Evolutionary conservation across 2,329 filamentous ascomycete species (phyloP).

Genomic region (Acarospora socialis): DNA sequence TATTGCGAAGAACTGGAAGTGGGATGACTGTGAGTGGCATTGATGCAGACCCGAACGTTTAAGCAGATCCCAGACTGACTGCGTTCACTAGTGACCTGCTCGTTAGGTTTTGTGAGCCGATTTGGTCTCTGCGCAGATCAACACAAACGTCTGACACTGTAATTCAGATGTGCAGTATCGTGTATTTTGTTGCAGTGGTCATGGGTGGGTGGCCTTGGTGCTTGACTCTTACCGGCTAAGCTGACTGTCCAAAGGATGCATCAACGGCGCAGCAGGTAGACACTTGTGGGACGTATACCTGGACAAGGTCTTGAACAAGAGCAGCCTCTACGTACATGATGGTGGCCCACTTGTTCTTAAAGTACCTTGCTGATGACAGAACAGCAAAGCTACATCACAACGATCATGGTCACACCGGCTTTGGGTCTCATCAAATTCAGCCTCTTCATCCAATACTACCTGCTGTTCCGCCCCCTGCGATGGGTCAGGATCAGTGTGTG

Average conservation of each 20-base stretch:
- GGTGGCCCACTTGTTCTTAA: neutral
- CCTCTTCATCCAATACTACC: constrained; percentile 15
- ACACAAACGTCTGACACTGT: neutral
- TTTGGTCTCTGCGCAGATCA: neutral
- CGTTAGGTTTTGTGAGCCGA: constrained; percentile 8
- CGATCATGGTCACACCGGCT: constrained; percentile 7
- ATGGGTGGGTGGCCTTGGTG: too few relatives aligned
- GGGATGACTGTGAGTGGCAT: constrained; percentile 11
- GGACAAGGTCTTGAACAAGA: constrained; percentile 3
- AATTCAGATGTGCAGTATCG: too few relatives aligned
- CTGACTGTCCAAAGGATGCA: constrained; percentile 4
- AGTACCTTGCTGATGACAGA: neutral
- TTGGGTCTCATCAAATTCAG: constrained; percentile 12
- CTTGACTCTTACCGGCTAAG: too few relatives aligned
- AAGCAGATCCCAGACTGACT: neutral
- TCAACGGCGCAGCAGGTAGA: constrained; percentile 8
- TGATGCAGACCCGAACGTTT: neutral
- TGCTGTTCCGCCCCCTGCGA: constrained; percentile 9
- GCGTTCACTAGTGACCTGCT: constrained; percentile 3
- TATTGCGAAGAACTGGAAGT: constrained; percentile 7
- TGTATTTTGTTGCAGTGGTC: too few relatives aligned
- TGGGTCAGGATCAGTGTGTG: constrained; percentile 12
- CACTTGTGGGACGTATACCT: constrained; percentile 8
- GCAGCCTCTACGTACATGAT: constrained; percentile 2
- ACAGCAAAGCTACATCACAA: constrained; percentile 9